Conservation (phyloP, 768 basidiomycete genomes). For the Leccinellum luteum region DNA sequence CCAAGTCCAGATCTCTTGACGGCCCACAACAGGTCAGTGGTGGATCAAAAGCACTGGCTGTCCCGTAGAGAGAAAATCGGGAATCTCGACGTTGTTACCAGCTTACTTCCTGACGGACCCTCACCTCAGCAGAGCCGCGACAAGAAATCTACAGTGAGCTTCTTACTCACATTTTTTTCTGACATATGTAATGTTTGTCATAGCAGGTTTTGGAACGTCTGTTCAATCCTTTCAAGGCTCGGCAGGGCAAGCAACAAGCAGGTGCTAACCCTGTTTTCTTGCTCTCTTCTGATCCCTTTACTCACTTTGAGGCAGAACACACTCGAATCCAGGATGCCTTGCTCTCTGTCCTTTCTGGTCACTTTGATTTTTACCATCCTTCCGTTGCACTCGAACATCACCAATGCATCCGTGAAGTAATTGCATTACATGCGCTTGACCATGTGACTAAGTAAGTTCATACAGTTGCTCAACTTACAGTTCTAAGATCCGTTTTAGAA, state of each 20-base stretch:
- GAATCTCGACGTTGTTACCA: slow-evolving; percentile 52
- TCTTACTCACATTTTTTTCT: neutral
- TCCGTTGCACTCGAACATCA: slow-evolving; percentile 64
- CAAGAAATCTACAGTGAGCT: slow-evolving; percentile 24
- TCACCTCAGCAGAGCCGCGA: slow-evolving; percentile 28
- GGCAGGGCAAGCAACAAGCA: slow-evolving; percentile 51
- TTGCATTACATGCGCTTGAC: slow-evolving; percentile 79
- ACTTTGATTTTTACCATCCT: slow-evolving; percentile 77
- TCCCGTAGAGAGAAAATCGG: slow-evolving; percentile 46
- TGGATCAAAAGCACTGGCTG: slow-evolving; percentile 59
- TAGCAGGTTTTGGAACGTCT: slow-evolving; percentile 57
- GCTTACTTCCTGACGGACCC: slow-evolving; percentile 41
- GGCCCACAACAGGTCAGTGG: slow-evolving; percentile 46
- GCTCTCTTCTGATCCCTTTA: neutral
- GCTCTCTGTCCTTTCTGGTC: slow-evolving; percentile 59
- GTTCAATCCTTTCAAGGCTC: slow-evolving; percentile 49
- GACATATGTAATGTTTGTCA: neutral
- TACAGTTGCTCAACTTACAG: neutral
- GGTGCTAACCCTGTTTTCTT: slow-evolving; percentile 35
- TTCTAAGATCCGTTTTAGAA: slow-evolving; percentile 47
- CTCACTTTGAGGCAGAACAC: slow-evolving; percentile 37
- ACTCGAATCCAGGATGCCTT: slow-evolving; percentile 62
- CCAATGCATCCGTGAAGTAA: slow-evolving; percentile 60
- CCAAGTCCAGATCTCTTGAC: slow-evolving; percentile 50
- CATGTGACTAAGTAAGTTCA: slow-evolving; percentile 77